Evolutionary conservation across 1,284 basidiomycete species (phyloP), one percentile per base, ranked within the genome.

Genomic region (Chiua sp.): DNA sequence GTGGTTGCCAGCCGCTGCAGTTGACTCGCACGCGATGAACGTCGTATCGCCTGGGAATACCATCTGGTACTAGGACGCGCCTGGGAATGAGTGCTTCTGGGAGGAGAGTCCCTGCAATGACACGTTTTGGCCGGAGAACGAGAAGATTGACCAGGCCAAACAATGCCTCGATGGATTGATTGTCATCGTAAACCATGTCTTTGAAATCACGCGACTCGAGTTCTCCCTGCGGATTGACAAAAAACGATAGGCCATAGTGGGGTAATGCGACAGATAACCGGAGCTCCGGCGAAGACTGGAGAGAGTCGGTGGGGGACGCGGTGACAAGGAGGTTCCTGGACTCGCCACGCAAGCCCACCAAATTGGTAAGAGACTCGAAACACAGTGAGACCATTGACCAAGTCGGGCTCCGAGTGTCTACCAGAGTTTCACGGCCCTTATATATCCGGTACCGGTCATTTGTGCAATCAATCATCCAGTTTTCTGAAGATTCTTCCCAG

Each of bases 221-320:
- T 15, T 71, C 58, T 23, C 53, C 32, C 3, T 58, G 51, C 2
- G 47, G 10, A 47, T 73, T 65, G 44, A 76, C 12, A 35, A 67
- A 69, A 49, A 77, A 77, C 3, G 64, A 60, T 7, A 53, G 15
- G 18, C 23, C 18, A 22, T 56, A 23, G 13, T 80, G 73, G 81
- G 78, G 26, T 7, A 83, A 32, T 79, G 72, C 23, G 78, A 73
- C 33, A 72, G 75, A n/a, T 79, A 69, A 7, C 7, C 28, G 37
- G 13, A 1, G 32, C 32, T 10, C 32, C n/a, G 1, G 32, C 11
- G 11, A 7, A 32, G 32, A 32, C 32, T 32, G 32, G 7, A 32
- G 32, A 32, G 32, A 32, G 32, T 32, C 23, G 13, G 15, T 22
- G 4, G n/a, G 26, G 16, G 54, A 49, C 42, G 56, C 51, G 0